phyloP scores from a whole-genome alignment of 2,329 filamentous ascomycete genomes.

The Cladosporium sp. region DNA sequence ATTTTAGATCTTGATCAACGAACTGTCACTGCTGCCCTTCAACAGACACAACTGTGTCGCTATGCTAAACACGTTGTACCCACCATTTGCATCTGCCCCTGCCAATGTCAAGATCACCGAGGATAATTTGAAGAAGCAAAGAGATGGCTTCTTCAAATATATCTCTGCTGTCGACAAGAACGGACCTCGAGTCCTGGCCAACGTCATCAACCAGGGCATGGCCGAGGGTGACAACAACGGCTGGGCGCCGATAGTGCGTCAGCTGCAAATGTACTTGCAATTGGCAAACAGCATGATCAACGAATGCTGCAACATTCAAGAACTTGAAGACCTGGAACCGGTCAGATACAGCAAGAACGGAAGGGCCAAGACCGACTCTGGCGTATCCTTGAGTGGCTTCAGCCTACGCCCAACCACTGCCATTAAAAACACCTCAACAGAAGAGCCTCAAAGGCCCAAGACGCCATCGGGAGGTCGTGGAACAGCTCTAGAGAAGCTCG shows the following conservation, averaged over 20 bases:
- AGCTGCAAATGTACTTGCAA: slow-evolving; percentile 56
- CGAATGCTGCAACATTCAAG: slow-evolving; percentile 51
- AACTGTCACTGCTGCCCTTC: slow-evolving; percentile 58
- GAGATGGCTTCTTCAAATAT: slow-evolving; percentile 60
- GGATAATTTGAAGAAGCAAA: slow-evolving; percentile 51
- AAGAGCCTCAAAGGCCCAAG: slow-evolving; percentile 22
- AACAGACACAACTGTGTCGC: slow-evolving; percentile 63
- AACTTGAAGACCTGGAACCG: slow-evolving; percentile 35
- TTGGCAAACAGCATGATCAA: slow-evolving; percentile 58
- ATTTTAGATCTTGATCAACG: slow-evolving; percentile 58
- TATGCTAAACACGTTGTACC: slow-evolving; percentile 65
- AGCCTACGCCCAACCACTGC: slow-evolving; percentile 19
- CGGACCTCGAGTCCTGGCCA: slow-evolving; percentile 50
- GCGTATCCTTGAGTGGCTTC: slow-evolving; percentile 40
- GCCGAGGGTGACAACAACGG: slow-evolving; percentile 49
- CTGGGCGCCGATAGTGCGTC: slow-evolving; percentile 48
- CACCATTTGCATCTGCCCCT: slow-evolving; percentile 47
- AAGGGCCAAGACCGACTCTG: slow-evolving; percentile 59
- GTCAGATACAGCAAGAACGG: slow-evolving; percentile 31
- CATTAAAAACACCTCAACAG: background rate
- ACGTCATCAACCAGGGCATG: slow-evolving; percentile 52
- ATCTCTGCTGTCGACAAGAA: slow-evolving; percentile 55
- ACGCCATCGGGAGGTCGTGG: slow-evolving; percentile 35
- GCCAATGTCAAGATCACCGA: slow-evolving; percentile 52
- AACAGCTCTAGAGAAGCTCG: slow-evolving; percentile 57